These are phyloP conservation scores for Helicostylum pulchrum DNA, from an alignment of 192 early-diverging fungal species.

Conservation along the genomic window DNA sequence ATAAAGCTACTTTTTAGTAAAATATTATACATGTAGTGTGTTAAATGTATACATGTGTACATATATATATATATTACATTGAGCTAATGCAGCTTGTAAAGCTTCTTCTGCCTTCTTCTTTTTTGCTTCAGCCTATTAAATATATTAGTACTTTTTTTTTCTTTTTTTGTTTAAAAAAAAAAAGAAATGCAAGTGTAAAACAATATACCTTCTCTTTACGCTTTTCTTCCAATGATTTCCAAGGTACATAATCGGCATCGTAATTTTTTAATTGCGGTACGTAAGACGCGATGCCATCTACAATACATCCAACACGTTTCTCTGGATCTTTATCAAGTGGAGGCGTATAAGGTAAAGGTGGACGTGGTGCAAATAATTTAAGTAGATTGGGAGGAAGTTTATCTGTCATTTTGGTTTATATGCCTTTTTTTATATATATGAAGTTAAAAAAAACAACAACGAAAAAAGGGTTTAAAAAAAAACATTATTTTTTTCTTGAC, in stretches of 20 bases:
- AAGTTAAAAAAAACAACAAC: conserved; percentile 3
- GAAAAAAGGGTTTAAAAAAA: conserved; percentile 10
- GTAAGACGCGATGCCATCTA: conserved; percentile 60
- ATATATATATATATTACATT: conserved; percentile 35
- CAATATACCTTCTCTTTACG: conserved; percentile 61
- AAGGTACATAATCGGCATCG: conserved; percentile 73
- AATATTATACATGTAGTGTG: neutral
- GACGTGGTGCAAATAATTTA: conserved; percentile 78
- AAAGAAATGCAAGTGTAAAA: conserved; percentile 4
- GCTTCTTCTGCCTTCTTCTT: conserved; percentile 59
- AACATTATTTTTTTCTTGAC: neutral
- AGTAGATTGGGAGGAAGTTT: conserved; percentile 68
- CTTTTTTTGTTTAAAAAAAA: neutral
- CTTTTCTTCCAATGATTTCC: conserved; percentile 63
- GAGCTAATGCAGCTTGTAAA: conserved; percentile 46
- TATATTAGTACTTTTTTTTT: neutral
- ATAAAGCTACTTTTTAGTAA: neutral
- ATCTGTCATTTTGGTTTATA: conserved; percentile 28
- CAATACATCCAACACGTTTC: conserved; percentile 47
- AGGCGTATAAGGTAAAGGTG: conserved; percentile 60
- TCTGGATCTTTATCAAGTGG: conserved; percentile 67
- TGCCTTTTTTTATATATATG: neutral
- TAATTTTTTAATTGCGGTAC: conserved; percentile 50
- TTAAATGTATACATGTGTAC: no score
- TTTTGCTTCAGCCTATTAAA: conserved; percentile 48